These are phyloP conservation scores for Austroboletus niveus DNA, from an alignment of 1,284 basidiomycete genomes.

Conservation along the genomic window DNA sequence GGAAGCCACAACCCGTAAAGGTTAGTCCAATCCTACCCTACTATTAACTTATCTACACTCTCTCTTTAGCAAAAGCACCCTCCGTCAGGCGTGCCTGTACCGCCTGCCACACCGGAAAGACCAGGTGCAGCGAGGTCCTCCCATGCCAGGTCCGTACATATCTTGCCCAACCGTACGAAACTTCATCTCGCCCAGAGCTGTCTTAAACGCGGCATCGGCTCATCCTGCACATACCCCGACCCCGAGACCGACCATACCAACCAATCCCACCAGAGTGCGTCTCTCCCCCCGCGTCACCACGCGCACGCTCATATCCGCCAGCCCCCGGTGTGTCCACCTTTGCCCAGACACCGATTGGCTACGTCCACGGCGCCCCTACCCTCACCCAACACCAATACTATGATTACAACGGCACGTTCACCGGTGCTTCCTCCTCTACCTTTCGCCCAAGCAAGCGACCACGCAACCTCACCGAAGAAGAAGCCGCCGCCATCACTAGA, in stretches of 20 bases:
- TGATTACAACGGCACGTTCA: slow-evolving; percentile 68
- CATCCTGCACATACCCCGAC: slow-evolving; percentile 71
- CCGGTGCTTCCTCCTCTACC: slow-evolving; percentile 64
- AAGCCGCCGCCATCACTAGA: slow-evolving; percentile 74
- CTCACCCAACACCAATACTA: slow-evolving; percentile 70
- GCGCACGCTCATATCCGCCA: slow-evolving; percentile 12
- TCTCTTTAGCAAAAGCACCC: slow-evolving; percentile 62
- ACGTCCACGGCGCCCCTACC: slow-evolving; percentile 46
- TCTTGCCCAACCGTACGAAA: slow-evolving; percentile 9
- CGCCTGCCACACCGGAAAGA: slow-evolving; percentile 79
- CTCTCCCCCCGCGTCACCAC: background rate
- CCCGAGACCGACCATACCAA: slow-evolving; percentile 58
- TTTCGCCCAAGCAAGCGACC: slow-evolving; percentile 75
- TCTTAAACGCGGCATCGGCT: slow-evolving; percentile 69
- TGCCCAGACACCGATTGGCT: slow-evolving; percentile 30
- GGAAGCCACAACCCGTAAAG: slow-evolving; percentile 28
- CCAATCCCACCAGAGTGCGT: slow-evolving; percentile 40
- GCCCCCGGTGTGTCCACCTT: slow-evolving; percentile 36
- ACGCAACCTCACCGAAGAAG: slow-evolving; percentile 73
- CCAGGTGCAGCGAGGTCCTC: slow-evolving; percentile 72
- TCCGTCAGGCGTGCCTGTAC: slow-evolving; percentile 74
- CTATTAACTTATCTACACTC: slow-evolving; percentile 2
- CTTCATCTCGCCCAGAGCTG: slow-evolving; percentile 53
- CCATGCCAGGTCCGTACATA: slow-evolving; percentile 63
- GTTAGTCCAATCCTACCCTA: slow-evolving; percentile 26